Conservation (phyloP, 139 green algal species). For the Volvox reticuliferus region DNA sequence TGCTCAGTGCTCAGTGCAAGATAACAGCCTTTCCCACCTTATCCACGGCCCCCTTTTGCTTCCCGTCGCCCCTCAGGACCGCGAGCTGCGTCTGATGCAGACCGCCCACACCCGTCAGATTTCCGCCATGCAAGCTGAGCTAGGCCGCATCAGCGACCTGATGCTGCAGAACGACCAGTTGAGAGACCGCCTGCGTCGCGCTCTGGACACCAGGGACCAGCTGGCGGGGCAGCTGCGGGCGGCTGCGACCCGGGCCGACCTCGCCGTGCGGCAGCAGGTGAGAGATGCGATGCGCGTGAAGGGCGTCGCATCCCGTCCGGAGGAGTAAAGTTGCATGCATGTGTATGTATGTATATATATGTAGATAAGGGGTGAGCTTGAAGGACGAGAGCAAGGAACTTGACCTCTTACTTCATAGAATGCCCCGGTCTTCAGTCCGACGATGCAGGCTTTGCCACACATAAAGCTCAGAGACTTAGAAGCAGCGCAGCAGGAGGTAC, state of each 20-base stretch:
- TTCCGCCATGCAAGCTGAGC: conserved; percentile 37
- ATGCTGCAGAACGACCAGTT: conserved; percentile 42
- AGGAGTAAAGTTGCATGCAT: no score
- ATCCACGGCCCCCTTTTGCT: neutral
- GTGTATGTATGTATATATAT: no score
- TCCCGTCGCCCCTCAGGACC: conserved; percentile 33
- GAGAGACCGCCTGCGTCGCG: neutral
- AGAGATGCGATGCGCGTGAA: neutral
- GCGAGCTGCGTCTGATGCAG: conserved; percentile 58
- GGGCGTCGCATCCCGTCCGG: no score
- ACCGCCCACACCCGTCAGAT: conserved; percentile 51
- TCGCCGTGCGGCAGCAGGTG: conserved; percentile 4
- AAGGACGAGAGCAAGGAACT: no score
- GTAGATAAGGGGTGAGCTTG: no score
- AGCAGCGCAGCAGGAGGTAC: no score
- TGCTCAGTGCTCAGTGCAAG: no score
- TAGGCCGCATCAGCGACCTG: conserved; percentile 25
- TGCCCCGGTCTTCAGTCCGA: no score
- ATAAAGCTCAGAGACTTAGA: no score
- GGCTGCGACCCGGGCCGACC: neutral
- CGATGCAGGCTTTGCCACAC: no score
- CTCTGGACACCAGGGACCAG: neutral
- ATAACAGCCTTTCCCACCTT: no score
- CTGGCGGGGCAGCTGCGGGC: neutral
- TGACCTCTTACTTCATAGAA: no score